Evolutionary conservation across 2,329 filamentous ascomycete species (phyloP).

Genomic region (Aspergillus sojae): DNA sequence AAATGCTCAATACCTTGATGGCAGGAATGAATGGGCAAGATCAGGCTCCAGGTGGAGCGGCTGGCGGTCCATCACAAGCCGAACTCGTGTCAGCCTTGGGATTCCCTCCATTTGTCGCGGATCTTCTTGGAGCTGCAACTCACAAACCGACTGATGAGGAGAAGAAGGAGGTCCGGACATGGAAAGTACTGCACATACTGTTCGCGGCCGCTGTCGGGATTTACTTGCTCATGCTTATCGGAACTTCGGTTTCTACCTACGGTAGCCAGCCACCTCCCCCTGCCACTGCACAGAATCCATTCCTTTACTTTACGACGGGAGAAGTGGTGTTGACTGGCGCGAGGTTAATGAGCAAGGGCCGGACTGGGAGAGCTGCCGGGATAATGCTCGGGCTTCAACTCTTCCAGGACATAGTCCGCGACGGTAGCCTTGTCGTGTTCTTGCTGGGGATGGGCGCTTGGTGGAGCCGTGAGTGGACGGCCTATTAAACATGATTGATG

Average conservation of each 20-base stretch:
- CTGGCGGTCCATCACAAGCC: slow-evolving; percentile 30
- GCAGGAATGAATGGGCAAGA: slow-evolving; percentile 30
- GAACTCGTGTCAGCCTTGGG: slow-evolving; percentile 48
- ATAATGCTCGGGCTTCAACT: slow-evolving; percentile 40
- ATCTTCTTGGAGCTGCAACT: slow-evolving; percentile 40
- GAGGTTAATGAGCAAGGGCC: slow-evolving; percentile 33
- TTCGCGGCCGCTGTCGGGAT: slow-evolving; percentile 60
- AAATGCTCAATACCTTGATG: slow-evolving; percentile 40
- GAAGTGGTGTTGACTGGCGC: slow-evolving; percentile 46
- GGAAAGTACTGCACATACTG: slow-evolving; percentile 61
- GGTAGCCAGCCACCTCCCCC: slow-evolving; percentile 47
- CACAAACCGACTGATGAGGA: slow-evolving; percentile 42
- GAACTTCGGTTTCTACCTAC: slow-evolving; percentile 40
- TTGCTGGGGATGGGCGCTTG: slow-evolving; percentile 47
- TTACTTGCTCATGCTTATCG: slow-evolving; percentile 51
- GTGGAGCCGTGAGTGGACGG: slow-evolving; percentile 39
- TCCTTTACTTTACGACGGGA: slow-evolving; percentile 50
- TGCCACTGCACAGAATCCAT: slow-evolving; percentile 49
- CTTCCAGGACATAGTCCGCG: slow-evolving; percentile 42
- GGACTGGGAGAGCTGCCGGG: slow-evolving; percentile 30
- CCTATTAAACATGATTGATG: background rate
- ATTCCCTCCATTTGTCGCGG: slow-evolving; percentile 42
- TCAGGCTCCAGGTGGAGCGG: slow-evolving; percentile 23
- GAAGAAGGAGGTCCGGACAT: slow-evolving; percentile 44
- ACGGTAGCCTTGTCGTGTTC: slow-evolving; percentile 50